Evolutionary conservation across 179 eudicot species (phyloP), one percentile per base, ranked within the genome.

Genomic region (Camellia oleifera): DNA sequence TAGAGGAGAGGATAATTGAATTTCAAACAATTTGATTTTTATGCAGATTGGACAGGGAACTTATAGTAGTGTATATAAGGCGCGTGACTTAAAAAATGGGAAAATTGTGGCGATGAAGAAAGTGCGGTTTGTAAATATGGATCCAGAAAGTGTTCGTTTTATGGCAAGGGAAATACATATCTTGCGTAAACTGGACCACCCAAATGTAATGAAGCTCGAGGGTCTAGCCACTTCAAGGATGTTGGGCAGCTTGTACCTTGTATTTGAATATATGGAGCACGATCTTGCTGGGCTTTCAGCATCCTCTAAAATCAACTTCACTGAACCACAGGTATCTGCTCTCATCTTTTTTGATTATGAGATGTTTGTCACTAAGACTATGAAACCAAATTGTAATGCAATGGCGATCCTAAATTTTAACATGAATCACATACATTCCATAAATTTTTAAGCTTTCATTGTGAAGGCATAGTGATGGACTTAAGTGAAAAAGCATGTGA

Each of bases 191-290:
- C 80, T 89, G 13, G 89, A 89, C 72, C 92, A 89, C 78, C 88
- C 89, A 65, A 89, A 89, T 84, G 85, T 88, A 23, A 87, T 89
- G 92, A 89, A 84, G 77, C 90, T 89, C 73, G 89, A 89, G 77
- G 89, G 82, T 79, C 70, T 89, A 20, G 90, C 87, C 76, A 86
- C 90, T 54, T 84, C 90, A 0, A 82, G 85, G 82, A 78, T 85
- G 75, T 89, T 90, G 57, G 86, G 88, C 78, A 89, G 80, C 83
- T 83, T 89, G 76, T 89, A 85, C 80, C 92, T 89, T 79, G 90
- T 89, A 44, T 89, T 89, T 76, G 92, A 89, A 69, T 89, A 89
- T 82, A 89, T 89, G 92, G 90, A 89, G 74, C 92, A 89, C 67
- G 92, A 89, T 81, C 90, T 89, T 75, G 83, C 89, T 20, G 92